Evolutionary conservation across 179 eudicot genomes (phyloP), one percentile per base, ranked within the genome.

Genomic region (Amaranthus tricolor): DNA sequence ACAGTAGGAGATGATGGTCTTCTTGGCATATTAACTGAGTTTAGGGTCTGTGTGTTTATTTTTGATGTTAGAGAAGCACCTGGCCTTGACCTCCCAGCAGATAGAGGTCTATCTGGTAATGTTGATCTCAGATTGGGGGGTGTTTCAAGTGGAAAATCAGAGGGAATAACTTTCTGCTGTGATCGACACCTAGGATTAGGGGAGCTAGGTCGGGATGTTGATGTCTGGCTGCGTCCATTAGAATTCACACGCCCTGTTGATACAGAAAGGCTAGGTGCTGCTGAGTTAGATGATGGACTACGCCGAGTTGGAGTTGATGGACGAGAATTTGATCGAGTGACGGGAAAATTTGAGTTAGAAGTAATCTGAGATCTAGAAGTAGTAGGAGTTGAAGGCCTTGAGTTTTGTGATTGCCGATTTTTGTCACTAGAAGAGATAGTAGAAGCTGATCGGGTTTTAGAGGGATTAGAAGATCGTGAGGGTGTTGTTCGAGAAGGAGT

Each of bases 1-100:
- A 74, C 84, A 76, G 81, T 75, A 2, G 98, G 97, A 11, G 98
- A 94, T 58, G 97, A 81, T 61, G 88, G 89, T 80, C 97, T 85
- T 80, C 97, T 83, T 24, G 88, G 71, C 14, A 74, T 72, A 83
- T 74, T 82, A 49, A 81, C 78, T 70, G 84, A 57, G 76, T 87
- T 81, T 31, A 84, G 76, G 74, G 82, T 62, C 60, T 94, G 97
- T 11, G 48, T 47, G 77, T 83, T 87, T 71, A 81, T 90, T 82
- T 87, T 94, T 51, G 78, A 81, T 51, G 89, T 79, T 61, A 82
- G 49, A 76, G 88, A 75, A 47, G 77, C 84, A 79, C 88, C 88
- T 40, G 98, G 98, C 71, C 98, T 87, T 62, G 98, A 94, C 83
- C 97, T 86, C 73, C 98, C 97, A 64, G 91, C 97, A 80, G 98